phyloP scores from a whole-genome alignment of 2,329 filamentous ascomycete species.

The Fusarium sp. region DNA sequence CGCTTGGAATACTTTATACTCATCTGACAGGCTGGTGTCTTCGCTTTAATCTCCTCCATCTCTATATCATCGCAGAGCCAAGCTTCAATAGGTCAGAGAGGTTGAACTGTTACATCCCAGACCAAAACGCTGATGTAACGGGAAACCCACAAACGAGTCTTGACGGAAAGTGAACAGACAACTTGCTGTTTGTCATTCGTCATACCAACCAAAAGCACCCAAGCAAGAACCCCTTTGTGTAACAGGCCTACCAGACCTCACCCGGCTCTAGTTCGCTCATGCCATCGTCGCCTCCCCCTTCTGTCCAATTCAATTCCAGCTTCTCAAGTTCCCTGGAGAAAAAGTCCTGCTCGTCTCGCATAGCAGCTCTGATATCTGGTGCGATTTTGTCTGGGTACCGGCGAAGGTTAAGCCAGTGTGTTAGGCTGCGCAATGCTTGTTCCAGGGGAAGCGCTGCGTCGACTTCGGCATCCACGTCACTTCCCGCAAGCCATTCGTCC shows the following conservation, averaged over 20 bases:
- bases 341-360: constrained; percentile 81
- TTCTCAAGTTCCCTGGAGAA: constrained; percentile 82
- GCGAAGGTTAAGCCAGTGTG: constrained; percentile 93
- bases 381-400: constrained; percentile 83
- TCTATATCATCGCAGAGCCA: background rate
- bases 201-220: constrained; percentile 1
- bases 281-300: constrained; percentile 50
- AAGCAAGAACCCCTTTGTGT: background rate
- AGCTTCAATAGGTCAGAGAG: background rate
- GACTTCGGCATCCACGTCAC: constrained; percentile 91
- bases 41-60: background rate
- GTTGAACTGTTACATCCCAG: background rate
- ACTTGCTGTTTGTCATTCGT: background rate
- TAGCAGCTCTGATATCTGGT: constrained; percentile 63
- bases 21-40: too few species aligned
- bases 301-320: constrained; percentile 66
- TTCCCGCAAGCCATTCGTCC: constrained; percentile 93
- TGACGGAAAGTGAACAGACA: background rate
- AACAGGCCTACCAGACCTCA: constrained; percentile 41
- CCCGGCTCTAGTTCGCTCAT: constrained; percentile 49
- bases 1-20: background rate
- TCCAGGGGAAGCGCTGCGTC: constrained; percentile 93
- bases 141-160: background rate
- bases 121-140: background rate
- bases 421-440: constrained; percentile 87